phyloP scores from a whole-genome alignment of 768 basidiomycete genomes.

The Suillus subluteus region DNA sequence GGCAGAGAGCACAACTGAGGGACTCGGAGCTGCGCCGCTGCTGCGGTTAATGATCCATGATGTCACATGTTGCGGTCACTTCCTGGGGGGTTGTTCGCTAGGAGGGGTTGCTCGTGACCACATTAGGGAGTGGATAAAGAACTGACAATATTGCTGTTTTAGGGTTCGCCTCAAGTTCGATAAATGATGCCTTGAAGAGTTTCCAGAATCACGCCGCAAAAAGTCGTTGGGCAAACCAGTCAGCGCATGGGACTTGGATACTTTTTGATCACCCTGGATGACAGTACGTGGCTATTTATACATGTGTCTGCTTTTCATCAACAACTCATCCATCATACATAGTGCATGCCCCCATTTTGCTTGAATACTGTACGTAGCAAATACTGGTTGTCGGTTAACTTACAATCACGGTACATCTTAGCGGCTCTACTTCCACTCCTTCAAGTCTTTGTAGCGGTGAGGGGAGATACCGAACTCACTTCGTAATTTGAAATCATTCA shows the following conservation, averaged over 20 bases:
- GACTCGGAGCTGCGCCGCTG: not conserved
- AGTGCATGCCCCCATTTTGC: not conserved
- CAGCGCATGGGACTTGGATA: not conserved
- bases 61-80: slow-evolving; percentile 7
- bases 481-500: not conserved
- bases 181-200: not conserved
- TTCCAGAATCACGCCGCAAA: not conserved
- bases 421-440: not conserved
- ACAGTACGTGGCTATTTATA: slow-evolving; percentile 1
- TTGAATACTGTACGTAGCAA: not conserved
- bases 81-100: not conserved
- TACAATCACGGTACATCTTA: not conserved
- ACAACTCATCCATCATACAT: not conserved
- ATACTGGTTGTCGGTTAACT: not conserved
- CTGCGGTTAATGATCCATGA: slow-evolving; percentile 13
- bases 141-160: not conserved
- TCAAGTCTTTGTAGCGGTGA: too few species aligned
- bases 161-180: not conserved
- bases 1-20: slow-evolving; percentile 36
- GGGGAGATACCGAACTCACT: not conserved
- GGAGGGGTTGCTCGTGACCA: not conserved
- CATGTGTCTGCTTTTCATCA: not conserved
- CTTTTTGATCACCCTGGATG: not conserved
- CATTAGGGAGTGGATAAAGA: not conserved
- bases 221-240: not conserved